These are phyloP conservation scores for Wickerhamomyces sp. DNA, from an alignment of 1,139 yeast species.

Conservation along the genomic window DNA sequence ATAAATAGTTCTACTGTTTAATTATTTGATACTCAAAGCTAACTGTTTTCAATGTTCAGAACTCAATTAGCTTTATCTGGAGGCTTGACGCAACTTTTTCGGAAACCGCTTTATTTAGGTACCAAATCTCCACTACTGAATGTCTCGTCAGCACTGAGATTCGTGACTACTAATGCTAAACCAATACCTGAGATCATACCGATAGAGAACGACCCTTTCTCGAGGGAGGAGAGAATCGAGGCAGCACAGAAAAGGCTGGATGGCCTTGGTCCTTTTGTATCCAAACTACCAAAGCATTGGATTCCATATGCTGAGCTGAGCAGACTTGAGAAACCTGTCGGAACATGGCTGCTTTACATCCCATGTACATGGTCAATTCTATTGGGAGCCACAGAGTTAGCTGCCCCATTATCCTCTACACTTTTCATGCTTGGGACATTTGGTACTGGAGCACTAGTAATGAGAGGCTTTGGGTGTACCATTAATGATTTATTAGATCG, in stretches of 20 bases:
- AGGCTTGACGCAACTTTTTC: too few relatives aligned
- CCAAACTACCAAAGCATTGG: slow-evolving; percentile 61
- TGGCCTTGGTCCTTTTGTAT: slow-evolving; percentile 55
- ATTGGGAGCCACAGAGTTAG: slow-evolving; percentile 75
- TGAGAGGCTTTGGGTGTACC: slow-evolving; percentile 99
- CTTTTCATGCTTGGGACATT: slow-evolving; percentile 59
- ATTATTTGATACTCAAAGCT: too few relatives aligned
- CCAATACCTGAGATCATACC: neutral
- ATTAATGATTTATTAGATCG: slow-evolving; percentile 87
- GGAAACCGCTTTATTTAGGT: too few relatives aligned
- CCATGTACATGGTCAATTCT: slow-evolving; percentile 60
- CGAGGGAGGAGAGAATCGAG: slow-evolving; percentile 49
- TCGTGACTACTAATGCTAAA: neutral
- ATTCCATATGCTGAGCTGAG: slow-evolving; percentile 90
- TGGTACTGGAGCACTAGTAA: slow-evolving; percentile 77
- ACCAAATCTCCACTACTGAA: too few relatives aligned
- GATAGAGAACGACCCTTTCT: slow-evolving; percentile 30
- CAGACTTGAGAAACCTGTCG: slow-evolving; percentile 92
- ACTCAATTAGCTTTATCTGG: too few relatives aligned
- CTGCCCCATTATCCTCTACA: slow-evolving; percentile 65
- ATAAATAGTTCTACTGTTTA: too few relatives aligned
- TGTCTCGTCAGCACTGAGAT: too few relatives aligned
- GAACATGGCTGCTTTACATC: slow-evolving; percentile 73
- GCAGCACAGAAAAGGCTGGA: slow-evolving; percentile 56
- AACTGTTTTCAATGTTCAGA: too few relatives aligned